Evolutionary conservation across 2,329 filamentous ascomycete species (phyloP), one percentile per base, ranked within the genome.

Genomic region (Leptographium flavum): DNA sequence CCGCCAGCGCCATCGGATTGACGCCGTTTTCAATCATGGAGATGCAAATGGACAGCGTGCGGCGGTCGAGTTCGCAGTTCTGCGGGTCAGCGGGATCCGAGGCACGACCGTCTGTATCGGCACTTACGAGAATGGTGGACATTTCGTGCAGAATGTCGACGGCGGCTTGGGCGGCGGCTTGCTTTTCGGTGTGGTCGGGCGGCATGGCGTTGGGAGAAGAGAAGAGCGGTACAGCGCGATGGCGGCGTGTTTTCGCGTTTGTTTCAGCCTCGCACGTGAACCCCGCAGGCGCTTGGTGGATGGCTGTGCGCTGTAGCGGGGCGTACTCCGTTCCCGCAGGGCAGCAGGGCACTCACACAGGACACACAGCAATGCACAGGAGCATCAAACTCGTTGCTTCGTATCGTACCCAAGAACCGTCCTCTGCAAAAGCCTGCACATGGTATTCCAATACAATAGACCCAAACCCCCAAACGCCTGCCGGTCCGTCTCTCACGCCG

Each of bases 1-100:
- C 92, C 22, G 90, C 88, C 28, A 98, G 69, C 1, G 90, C 92
- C 61, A 96, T 90, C 0, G 92, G 92, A 58, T 94, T 94, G 27
- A 96, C 87, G 14, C 92, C 92, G 58, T 94, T 94, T 64, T 98
- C 92, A 55, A 98, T 93, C 62, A 98, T 75, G 45, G 87, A 94
- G 49, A 96, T 90, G 63, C 92, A 98, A 51, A 95, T 85, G 3
- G 88, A 94, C 17, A 98, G 71, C 19, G 88, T 87, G 45, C 87
- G 82, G 28, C 90, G 80, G 62, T 95, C 88, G 39, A 98, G 79
- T 52, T 94, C 78, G 50, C 90, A 94, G 65, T 96, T 95, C 90
- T 96, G 50, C 40, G 2, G 6, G 10, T 28, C 8, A 6, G 21
- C 28, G 17, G 28, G 35, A 43, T 38, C 14, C n/a, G 6, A 17